Evolutionary conservation across 164 flowering plant genomes (phyloP), one percentile per base, ranked within the genome.

Genomic region (Kalanchoe fedtschenkoi): DNA sequence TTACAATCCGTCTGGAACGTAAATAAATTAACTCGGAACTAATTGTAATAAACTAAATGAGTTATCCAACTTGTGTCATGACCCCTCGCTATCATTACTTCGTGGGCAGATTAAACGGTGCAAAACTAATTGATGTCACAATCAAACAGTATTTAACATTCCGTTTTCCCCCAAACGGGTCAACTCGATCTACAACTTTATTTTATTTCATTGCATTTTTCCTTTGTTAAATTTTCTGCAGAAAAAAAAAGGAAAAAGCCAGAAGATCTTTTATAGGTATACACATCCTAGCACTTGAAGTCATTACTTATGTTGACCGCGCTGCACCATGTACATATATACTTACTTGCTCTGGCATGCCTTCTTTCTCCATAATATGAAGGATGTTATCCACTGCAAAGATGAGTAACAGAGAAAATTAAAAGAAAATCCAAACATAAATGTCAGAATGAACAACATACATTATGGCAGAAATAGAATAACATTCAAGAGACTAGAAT

Each of bases 281-380:
- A 38, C 21, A 61, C 26, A 17, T 0, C 0, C 29, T 14, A 19
- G n/a, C 21, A 30, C 34, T 17, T 42, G 4, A 61, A 61, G 32
- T 51, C n/a, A 6, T 26, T 53, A 1, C 34, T 1, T 30, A 54
- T 46, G 24, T 11, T n/a, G 56, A 42, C 6, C 16, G n/a, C 10
- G 28, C n/a, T 30, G 34, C 21, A 64, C 16, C 26, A 55, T 24
- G 32, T 34, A 7, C 35, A 66, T 24, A 53, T n/a, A 46, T 24
- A 76, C 97, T 79, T 71, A 93, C 98, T 80, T 93, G 95, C 81
- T 82, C 74, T 69, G 80, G 11, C 69, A 81, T 65, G 96, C 85
- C 72, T 74, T 89, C 75, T 70, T 90, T 75, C 81, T 88, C 96
- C 97, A 88, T 71, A 80, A 81, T 58, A 85, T 64, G 43, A 85